Evolutionary conservation across 2,329 filamentous ascomycete species (phyloP).

Genomic region (Paecilomyces variotii): DNA sequence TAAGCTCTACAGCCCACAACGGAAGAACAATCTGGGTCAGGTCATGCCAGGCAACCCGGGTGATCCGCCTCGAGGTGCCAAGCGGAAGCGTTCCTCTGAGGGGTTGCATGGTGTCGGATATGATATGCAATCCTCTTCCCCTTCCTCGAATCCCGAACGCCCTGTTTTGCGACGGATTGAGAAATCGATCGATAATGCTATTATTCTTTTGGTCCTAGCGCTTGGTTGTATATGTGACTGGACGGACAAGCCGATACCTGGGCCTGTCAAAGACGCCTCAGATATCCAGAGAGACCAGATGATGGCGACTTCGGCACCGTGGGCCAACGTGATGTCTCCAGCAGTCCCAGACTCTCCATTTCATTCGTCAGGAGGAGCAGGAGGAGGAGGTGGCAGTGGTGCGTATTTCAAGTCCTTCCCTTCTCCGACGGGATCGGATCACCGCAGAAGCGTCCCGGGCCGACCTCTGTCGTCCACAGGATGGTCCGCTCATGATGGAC

Average conservation of each 20-base stretch:
- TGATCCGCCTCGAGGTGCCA: slow-evolving; percentile 22
- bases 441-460: slow-evolving; percentile 7
- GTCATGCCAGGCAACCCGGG: slow-evolving; percentile 8
- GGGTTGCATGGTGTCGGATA: slow-evolving; percentile 16
- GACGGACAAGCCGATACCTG: slow-evolving; percentile 41
- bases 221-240: slow-evolving; percentile 72
- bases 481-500: slow-evolving; percentile 10
- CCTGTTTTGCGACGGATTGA: slow-evolving; percentile 23
- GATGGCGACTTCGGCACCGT: slow-evolving; percentile 11
- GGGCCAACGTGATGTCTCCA: slow-evolving; percentile 18
- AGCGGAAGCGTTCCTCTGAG: slow-evolving; percentile 33
- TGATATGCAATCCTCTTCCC: slow-evolving; percentile 14
- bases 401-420: slow-evolving; percentile 15
- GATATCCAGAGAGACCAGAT: slow-evolving; percentile 15
- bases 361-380: slow-evolving; percentile 6
- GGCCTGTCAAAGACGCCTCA: slow-evolving; percentile 41
- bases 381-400: slow-evolving; percentile 2
- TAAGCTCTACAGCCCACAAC: slow-evolving; percentile 35
- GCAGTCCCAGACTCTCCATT: slow-evolving; percentile 17
- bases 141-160: slow-evolving; percentile 7
- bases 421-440: slow-evolving; percentile 10
- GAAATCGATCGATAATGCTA: slow-evolving; percentile 66
- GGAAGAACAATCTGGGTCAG: slow-evolving; percentile 7
- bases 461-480: slow-evolving; percentile 5
- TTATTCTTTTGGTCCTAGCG: slow-evolving; percentile 75